Base-by-base conservation (phyloP, 2,329 filamentous ascomycete species). In the Colletotrichum somersetense region DNA sequence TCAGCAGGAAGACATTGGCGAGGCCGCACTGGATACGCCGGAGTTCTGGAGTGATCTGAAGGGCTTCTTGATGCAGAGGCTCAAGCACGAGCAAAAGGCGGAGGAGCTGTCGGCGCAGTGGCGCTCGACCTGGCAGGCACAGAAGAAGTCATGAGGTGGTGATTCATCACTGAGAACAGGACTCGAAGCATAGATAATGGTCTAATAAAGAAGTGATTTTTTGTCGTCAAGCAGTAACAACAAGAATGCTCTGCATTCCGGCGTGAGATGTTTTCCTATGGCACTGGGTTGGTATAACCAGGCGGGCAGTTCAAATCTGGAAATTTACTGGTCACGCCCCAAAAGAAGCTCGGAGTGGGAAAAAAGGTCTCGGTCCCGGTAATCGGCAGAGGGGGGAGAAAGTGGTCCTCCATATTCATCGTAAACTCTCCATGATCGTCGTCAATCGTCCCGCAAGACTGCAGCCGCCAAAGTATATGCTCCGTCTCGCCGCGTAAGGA, bases 1-100 rank as follows among this genome's bases (percentile, higher is more conserved):
- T 5, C 64, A 66, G 42, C 67, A 67, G 53, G 67, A 56, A 50
- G 66, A 62, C 0, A 71, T 69, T 16, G 53, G 73, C 82, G 83
- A 82, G 66, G 88, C 89, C 38, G 87, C 92, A 26, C 79, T 97
- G 74, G 84, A 89, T 78, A 92, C 89, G 16, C 89, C 92, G 8
- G 91, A 88, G 67, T 99, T 99, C 79, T 99, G 96, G 96, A 83
- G 83, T 11, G 96, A 98, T 83, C 81, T 99, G 74, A 90, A 91
- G 78, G 92, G 89, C 0, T 98, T 96, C 81, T 80, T 99, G 80
- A 83, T 90, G 78, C 93, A 95, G 84, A 89, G 94, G 79, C 83
- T 97, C 77, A 91, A 92, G 81, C 92, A 97, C 79, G 90, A 90
- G 77, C 82, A 82, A 68, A 81, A 86, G 78, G 93, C 92, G 0